Evolutionary conservation across 768 basidiomycete genomes (phyloP).

Genomic region (Pulveroboletus frians): DNA sequence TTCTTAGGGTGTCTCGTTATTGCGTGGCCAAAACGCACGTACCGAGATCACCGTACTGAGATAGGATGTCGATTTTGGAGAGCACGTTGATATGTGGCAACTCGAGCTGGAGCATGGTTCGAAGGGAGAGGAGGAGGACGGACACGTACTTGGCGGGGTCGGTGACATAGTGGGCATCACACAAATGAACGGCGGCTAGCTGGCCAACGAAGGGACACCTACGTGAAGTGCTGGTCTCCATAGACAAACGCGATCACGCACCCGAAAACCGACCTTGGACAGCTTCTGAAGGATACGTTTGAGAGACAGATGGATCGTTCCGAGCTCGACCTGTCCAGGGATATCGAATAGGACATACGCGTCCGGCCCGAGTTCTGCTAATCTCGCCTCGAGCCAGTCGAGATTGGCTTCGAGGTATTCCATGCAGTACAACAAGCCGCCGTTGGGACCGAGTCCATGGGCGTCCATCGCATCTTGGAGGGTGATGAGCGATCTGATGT

Average conservation of each 20-base stretch:
- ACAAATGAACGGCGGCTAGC: slow-evolving; percentile 92
- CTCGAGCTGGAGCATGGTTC: slow-evolving; percentile 98
- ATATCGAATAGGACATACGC: slow-evolving; percentile 92
- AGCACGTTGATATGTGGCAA: slow-evolving; percentile 98
- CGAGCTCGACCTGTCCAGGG: slow-evolving; percentile 95
- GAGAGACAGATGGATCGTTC: slow-evolving; percentile 90
- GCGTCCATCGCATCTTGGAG: slow-evolving; percentile 83
- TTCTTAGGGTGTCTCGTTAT: slow-evolving; percentile 1
- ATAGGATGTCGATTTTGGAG: slow-evolving; percentile 90
- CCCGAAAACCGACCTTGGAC: slow-evolving; percentile 75
- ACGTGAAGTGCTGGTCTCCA: not conserved
- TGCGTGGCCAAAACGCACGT: slow-evolving; percentile 17
- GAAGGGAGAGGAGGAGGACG: slow-evolving; percentile 81
- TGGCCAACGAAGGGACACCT: slow-evolving; percentile 27
- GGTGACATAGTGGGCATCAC: slow-evolving; percentile 96
- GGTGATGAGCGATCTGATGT: slow-evolving; percentile 80
- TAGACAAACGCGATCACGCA: slow-evolving; percentile 41
- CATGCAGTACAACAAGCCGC: slow-evolving; percentile 93
- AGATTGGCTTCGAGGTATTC: slow-evolving; percentile 95
- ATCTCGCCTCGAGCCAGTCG: slow-evolving; percentile 75
- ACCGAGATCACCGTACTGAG: slow-evolving; percentile 90
- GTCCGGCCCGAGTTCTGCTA: slow-evolving; percentile 62
- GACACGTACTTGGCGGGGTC: slow-evolving; percentile 95
- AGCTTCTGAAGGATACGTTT: slow-evolving; percentile 71
- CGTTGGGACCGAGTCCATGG: slow-evolving; percentile 87